Base-by-base conservation (phyloP, 2,329 filamentous ascomycete genomes). In the Alternaria metachromatica region DNA sequence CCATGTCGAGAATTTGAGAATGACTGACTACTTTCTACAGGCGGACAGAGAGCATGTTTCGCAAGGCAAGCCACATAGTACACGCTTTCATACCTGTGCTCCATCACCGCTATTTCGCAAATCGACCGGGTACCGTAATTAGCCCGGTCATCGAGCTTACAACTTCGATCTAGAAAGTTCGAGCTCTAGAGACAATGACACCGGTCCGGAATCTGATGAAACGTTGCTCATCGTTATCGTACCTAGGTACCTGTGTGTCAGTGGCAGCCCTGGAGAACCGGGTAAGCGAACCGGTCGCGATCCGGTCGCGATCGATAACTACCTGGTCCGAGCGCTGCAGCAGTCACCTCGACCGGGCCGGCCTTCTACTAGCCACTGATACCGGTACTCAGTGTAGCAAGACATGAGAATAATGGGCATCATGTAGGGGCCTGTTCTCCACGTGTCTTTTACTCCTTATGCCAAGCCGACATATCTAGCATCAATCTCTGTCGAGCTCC, bases 281-380 rank as follows among this genome's bases (percentile, higher is more conserved):
- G 50, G 37, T 55, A 48, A 60, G 50, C 58, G 37, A 54, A n/a
- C 37, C 58, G 25, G 43, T 46, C 41, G 10, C n/a, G 48, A 54
- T 23, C 37, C 58, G 25, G 43, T 46, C 41, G 10, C 21, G 11
- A 51, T 41, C 25, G 20, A 44, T 37, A 30, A 45, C 49, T 2
- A 54, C 21, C 5, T 49, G 48, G 45, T 37, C 46, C 33, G 41
- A 46, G 43, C 55, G 44, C 37, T 18, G 46, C 44, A 15, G 20
- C 44, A 55, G 53, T 45, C 54, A 46, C 10, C n/a, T 58, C 33
- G 56, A 50, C 28, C 46, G 45, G 56, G 46, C 45, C 46, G 46
- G 45, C 21, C 30, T 56, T 45, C 43, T 56, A 28, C 5, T 3
- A 45, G 5, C 33, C 23, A 18, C 23, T 9, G n/a, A 3, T 28